Evolutionary conservation across 768 basidiomycete genomes (phyloP).

Genomic region (Tricholomella constricta): DNA sequence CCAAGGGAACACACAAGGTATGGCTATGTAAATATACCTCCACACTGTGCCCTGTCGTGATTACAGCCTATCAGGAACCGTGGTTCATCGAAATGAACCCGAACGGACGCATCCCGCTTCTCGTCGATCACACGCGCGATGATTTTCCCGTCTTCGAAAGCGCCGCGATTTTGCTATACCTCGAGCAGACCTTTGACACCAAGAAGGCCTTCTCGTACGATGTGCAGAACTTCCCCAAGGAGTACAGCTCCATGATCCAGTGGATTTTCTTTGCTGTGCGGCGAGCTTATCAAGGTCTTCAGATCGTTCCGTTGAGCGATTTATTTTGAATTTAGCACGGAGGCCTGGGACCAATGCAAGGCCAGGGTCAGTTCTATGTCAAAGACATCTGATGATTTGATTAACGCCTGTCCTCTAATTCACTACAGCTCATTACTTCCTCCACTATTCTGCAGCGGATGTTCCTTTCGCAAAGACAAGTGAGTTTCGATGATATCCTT

Average conservation of each 20-base stretch:
- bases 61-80: conserved; percentile 39
- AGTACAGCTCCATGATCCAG: conserved; percentile 73
- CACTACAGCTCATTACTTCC: conserved; percentile 67
- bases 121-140: conserved; percentile 61
- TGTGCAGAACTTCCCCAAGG: conserved; percentile 48
- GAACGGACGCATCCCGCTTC: conserved; percentile 70
- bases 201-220: conserved; percentile 64
- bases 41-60: neutral
- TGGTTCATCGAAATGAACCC: conserved; percentile 81
- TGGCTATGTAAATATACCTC: neutral
- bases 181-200: conserved; percentile 80
- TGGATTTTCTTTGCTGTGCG: conserved; percentile 86
- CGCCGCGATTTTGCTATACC: conserved; percentile 82
- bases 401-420: neutral
- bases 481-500: conserved; percentile 26
- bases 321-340: conserved; percentile 53
- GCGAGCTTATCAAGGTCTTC: neutral
- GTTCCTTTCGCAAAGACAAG: conserved; percentile 71
- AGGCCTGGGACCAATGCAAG: conserved; percentile 88
- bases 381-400: neutral
- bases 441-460: conserved; percentile 61
- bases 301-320: neutral
- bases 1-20: conserved; percentile 14
- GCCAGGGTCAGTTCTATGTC: conserved; percentile 43
- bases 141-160: conserved; percentile 75